A percentile compares a stretch with the other conserved stretches of the same genome.
Conservation (phyloP, 2,329 filamentous ascomycete species). For the Phoma sp. region DNA sequence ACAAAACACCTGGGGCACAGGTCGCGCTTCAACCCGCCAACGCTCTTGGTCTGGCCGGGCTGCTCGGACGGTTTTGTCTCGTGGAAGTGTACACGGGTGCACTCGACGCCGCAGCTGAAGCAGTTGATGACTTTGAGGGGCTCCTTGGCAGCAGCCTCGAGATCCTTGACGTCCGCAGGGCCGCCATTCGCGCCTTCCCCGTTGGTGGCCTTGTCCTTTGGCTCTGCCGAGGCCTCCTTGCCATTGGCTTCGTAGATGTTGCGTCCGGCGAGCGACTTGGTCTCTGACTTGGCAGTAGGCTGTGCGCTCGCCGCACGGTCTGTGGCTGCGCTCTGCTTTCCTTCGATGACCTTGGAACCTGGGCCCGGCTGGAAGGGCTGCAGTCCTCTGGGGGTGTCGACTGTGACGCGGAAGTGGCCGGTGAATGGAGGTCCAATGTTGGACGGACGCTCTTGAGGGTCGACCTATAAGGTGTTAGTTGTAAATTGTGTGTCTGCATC, state of each 20-base stretch:
- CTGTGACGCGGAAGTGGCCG: slow-evolving; percentile 94
- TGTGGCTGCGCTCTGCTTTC: slow-evolving; percentile 71
- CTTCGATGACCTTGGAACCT: slow-evolving; percentile 67
- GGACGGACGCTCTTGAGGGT: slow-evolving; percentile 92
- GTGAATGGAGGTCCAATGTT: slow-evolving; percentile 97
- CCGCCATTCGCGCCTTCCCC: slow-evolving; percentile 76
- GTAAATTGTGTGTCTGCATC: background rate
- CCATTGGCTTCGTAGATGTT: slow-evolving; percentile 95
- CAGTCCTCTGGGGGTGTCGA: slow-evolving; percentile 91
- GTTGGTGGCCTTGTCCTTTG: slow-evolving; percentile 65
- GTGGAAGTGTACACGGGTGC: slow-evolving; percentile 75
- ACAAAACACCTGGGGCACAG: slow-evolving; percentile 91
- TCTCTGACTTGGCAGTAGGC: slow-evolving; percentile 75
- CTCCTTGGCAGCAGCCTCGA: slow-evolving; percentile 66
- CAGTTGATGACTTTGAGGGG: slow-evolving; percentile 77
- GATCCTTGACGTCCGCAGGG: slow-evolving; percentile 67
- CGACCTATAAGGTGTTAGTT: slow-evolving; percentile 69
- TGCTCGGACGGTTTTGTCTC: slow-evolving; percentile 67
- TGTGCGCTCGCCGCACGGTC: slow-evolving; percentile 73
- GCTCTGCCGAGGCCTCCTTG: slow-evolving; percentile 77
- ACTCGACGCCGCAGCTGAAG: slow-evolving; percentile 91
- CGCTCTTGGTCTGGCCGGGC: slow-evolving; percentile 59
- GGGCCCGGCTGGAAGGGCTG: slow-evolving; percentile 94
- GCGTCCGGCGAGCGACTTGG: slow-evolving; percentile 90
- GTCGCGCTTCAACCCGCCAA: slow-evolving; percentile 75